Evolutionary conservation across 345 rosid species (phyloP), one percentile per base, ranked within the genome.

Genomic region (Lepidium sativum): DNA sequence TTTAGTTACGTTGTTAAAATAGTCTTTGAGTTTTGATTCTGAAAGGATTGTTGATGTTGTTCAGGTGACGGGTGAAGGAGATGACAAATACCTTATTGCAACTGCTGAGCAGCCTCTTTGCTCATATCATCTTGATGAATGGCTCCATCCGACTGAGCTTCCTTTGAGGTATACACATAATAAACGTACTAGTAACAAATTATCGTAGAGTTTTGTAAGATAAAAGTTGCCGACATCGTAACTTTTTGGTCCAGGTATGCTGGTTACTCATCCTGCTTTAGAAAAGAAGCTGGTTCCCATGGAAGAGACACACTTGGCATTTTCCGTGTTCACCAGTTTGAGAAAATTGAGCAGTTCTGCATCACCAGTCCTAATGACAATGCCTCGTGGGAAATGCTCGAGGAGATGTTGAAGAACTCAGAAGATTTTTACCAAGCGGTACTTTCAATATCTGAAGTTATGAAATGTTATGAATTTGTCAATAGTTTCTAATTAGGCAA

Each of bases 311-410:
- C 96, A 23, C 77, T 94, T 59, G 99, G 97, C 65, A 90, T 94
- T 63, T 94, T 94, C 80, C 84, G 99, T 48, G 97, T 94, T 77
- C 97, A 94, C 78, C 99, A 94, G 69, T 90, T 94, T 80, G 99
- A 94, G 85, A 94, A 94, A 66, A 82, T 94, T 42, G 99, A 94
- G 73, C 99, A 90, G 73, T 90, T 94, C 50, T 94, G 97, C 80
- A 50, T 90, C 54, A 90, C 99, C 18, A 68, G 89, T 70, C 99
- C 99, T 21, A 88, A 80, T 65, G 96, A 79, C 32, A 83, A 83
- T 47, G 87, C 82, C 13, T 94, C 99, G 1, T 94, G 96, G 99
- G 80, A 77, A 1, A 88, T 90, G 99, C 96, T 80, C 0, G 96
- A 90, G 60, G 95, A 94, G 79, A 94, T 94, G 99, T 64, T 94